Base-by-base conservation (phyloP, 192 early-diverging fungal genomes). In the Linnemannia zychae region DNA sequence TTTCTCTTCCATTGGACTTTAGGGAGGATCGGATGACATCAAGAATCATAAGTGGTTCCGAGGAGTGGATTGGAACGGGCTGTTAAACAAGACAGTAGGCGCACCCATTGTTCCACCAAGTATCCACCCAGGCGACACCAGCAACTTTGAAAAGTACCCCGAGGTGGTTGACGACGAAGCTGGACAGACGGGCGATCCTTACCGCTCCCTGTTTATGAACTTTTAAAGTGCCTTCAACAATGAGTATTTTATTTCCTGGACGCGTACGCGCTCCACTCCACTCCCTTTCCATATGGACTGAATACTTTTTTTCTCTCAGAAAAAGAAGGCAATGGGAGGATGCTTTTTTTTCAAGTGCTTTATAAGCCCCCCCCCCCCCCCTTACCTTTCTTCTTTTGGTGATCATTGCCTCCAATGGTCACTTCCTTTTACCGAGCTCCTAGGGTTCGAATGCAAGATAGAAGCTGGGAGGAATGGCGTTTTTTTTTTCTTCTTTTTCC, bases 121-220 rank as follows among this genome's bases (percentile, higher is more conserved):
- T 85, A 89, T 92, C 33, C 94, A 95, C 76, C 94, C 97, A 16
- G 98, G 98, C 60, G 98, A 99, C 87, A 97, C 98, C 2, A 90
- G 96, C 76, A 98, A 99, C 88, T 99, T 99, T 91, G 98, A 99
- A 91, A 95, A 93, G 84, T 99, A 99, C 88, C 96, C 97, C 34
- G 97, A 99, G 80, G 90, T 91, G 6, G 87, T 90, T 36, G 91
- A 94, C 60, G 93, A 94, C 48, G 92, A 93, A 47, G 87, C 88
- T 75, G 77, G 66, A 31, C 67, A 80, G 22, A 71, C 50, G 40
- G 86, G 81, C n/a, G 96, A 98, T 87, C 96, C 97, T 28, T 97
- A 94, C 88, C 88, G 91, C 50, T 92, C 93, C 68, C 87, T 97
- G 57, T 98, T 98, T 84, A 81, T 89, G 70, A 90, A 92, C 66